Base-by-base conservation (phyloP, 306 rosid species). In the Clitoria ternatea region DNA sequence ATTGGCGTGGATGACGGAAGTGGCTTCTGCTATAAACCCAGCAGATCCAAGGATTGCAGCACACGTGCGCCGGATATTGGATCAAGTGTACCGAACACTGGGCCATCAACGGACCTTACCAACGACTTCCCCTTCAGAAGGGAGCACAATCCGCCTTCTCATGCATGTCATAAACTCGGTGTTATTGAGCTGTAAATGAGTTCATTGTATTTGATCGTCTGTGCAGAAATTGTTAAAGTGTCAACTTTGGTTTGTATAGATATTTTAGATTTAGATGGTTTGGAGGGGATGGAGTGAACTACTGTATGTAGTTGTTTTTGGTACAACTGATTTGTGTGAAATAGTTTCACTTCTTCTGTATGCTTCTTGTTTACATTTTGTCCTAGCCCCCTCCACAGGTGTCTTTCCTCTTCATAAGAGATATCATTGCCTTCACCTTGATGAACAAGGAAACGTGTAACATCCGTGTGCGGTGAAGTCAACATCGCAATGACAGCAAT, bases 101-200 rank as follows among this genome's bases (percentile, higher is more conserved):
- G 55, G 71, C 72, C 85, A 83, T 66, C 89, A 76, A n/a, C 82
- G 88, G 36, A 67, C 29, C 36, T 59, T 81, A 42, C 80, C 89
- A 19, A 59, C 76, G 10, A 79, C 75, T n/a, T 53, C 90, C 17
- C 78, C 88, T 17, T 72, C 84, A 7, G 94, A 88, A 72, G 76
- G 73, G 7, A 83, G 81, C 81, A 69, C 77, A 12, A 77, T 83
- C 53, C 90, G 90, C 50, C 89, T 88, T 45, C 87, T 88, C 43
- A 85, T 79, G 88, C 94, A 88, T 68, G 94, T 88, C 60, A 77
- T 88, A 70, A 88, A 88, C 73, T 85, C 90, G 5, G 62, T 88
- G 68, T 39, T 85, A 8, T 60, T 85, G 80, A 88, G 88, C 79
- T 85, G 89, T 85, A 88, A 88, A 88, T 88, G 86, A 88, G 40